Base-by-base conservation (phyloP, 352 stramenopile genomes). In the Detonula confervacea region DNA sequence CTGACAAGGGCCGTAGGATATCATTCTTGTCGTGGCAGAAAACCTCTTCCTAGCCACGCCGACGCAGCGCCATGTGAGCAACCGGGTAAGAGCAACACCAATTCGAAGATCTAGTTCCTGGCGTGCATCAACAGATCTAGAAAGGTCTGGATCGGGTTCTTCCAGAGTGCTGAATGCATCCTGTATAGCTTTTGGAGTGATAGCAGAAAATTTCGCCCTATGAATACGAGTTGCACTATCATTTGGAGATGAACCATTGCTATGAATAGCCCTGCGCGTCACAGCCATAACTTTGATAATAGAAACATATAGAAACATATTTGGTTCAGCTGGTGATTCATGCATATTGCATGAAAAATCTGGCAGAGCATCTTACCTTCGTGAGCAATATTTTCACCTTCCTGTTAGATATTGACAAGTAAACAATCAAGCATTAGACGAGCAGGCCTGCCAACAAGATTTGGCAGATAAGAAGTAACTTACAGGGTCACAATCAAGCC, bases 51-150 rank as follows among this genome's bases (percentile, higher is more conserved):
- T 92, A 71, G 97, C 97, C 37, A 85, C 60, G 14, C 94, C 93
- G 64, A 97, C 93, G 78, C 97, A 97, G 81, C 92, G 97, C n/a
- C 87, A 68, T 6, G 95, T 97, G 73, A 96, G 94, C 62, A 95
- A 97, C 44, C 94, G 83, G 0, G 90, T 96, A 80, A 97, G 97
- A 22, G 93, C 90, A 8, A 97, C 92, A 49, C 94, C 93, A 6
- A 97, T 87, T 60, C 96, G 97, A 5, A 97, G 76, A 87, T 97
- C 95, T 25, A 97, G 77, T 69, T 97, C 94, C 81, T 97, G 95
- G 35, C 93, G 80, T 16, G 94, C 94, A 88, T 97, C 94, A 1
- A 97, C 94, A 11, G 90, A 83, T 14, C 94, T 66, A 1, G 86
- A 77, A 87, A 96, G 92, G 73, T 95, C 88, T 57, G 87, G 73